Evolutionary conservation across 805 yeast genomes (phyloP).

Genomic region (Wickerhamiella lipophila): DNA sequence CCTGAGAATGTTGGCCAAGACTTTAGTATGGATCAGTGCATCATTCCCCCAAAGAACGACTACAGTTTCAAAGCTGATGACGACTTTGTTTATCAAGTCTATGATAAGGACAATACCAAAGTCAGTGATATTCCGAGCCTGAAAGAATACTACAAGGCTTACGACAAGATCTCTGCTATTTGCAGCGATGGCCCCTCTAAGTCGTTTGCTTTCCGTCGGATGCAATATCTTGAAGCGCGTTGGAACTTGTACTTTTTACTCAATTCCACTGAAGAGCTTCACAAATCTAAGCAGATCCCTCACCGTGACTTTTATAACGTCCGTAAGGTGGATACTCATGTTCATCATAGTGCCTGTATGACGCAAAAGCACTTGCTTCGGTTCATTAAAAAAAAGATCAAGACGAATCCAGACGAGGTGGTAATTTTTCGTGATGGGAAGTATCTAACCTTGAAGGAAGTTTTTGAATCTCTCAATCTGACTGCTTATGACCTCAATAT

Average conservation of each 20-base stretch:
- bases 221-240: constrained; percentile 89
- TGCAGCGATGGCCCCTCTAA: constrained; percentile 94
- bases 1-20: constrained; percentile 34
- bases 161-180: constrained; percentile 56
- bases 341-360: constrained; percentile 98
- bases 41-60: constrained; percentile 41
- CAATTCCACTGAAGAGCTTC: constrained; percentile 85
- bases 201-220: constrained; percentile 86
- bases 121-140: constrained; percentile 60
- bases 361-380: constrained; percentile 92
- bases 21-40: constrained; percentile 47
- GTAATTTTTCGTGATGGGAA: constrained; percentile 91
- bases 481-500: constrained; percentile 92
- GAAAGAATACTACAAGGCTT: constrained; percentile 72
- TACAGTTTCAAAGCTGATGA: constrained; percentile 38
- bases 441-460: constrained; percentile 73
- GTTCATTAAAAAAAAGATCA: constrained; percentile 87
- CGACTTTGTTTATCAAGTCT: constrained; percentile 61
- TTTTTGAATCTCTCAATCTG: constrained; percentile 76
- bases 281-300: constrained; percentile 82
- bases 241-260: constrained; percentile 84
- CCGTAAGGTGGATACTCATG: constrained; percentile 95
- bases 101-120: constrained; percentile 28
- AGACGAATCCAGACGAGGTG: constrained; percentile 71
- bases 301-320: constrained; percentile 96